Conservation (phyloP, 139 green algal genomes). For the Coelastrella sp. region DNA sequence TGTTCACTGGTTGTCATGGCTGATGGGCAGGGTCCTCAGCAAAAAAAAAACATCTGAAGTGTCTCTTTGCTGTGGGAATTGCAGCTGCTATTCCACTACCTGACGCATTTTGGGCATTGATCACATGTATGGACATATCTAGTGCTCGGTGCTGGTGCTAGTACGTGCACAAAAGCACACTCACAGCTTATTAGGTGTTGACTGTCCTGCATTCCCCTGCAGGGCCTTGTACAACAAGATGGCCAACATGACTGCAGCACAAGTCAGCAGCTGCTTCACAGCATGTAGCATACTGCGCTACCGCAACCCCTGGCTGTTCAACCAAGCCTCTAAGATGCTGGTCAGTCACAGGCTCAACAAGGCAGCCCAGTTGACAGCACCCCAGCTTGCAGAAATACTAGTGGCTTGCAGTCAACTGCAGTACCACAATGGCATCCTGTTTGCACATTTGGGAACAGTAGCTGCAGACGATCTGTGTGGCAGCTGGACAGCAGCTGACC, state of each 20-base stretch:
- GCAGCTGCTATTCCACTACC: no score
- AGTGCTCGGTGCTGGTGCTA: no score
- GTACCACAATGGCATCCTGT: neutral
- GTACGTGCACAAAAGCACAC: no score
- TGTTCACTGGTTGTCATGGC: no score
- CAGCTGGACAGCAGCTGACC: slow-evolving; percentile 21
- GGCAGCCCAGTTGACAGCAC: neutral
- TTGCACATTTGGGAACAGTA: slow-evolving; percentile 7
- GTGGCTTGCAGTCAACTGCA: neutral
- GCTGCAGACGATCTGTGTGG: neutral
- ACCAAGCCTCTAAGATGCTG: slow-evolving; percentile 19
- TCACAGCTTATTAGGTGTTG: no score
- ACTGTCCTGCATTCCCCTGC: neutral
- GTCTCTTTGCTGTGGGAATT: no score
- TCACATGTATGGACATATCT: no score
- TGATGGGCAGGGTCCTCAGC: no score
- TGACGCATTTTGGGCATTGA: no score
- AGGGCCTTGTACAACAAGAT: slow-evolving; percentile 30
- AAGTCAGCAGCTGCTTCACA: neutral
- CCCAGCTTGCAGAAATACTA: slow-evolving; percentile 17
- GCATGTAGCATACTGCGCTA: slow-evolving; percentile 1
- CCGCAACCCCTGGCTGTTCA: slow-evolving; percentile 42
- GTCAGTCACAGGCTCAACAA: slow-evolving; percentile 18
- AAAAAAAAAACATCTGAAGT: no score
- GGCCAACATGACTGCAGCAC: neutral